Base-by-base conservation (phyloP, 805 yeast genomes). In the Naumovozyma baii region DNA sequence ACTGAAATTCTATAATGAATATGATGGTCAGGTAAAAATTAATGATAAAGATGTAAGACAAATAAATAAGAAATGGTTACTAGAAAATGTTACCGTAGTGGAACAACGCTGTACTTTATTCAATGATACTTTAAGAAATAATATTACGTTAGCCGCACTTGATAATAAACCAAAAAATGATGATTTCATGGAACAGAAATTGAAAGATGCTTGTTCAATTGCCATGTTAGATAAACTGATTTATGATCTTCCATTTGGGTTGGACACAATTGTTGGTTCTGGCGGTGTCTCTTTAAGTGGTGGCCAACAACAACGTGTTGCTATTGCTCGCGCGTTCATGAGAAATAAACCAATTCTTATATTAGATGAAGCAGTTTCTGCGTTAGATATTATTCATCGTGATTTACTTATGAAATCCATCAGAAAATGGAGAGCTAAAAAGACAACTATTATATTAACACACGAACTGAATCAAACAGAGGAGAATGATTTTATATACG, bases 301-400 rank as follows among this genome's bases (percentile, higher is more conserved):
- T 3, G 99, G 99, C 0, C 96, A 92, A 57, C 74, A 70, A 40
- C 98, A 92, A 60, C 67, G 88, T 44, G 67, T 92, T 2, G 82
- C 90, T 0, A 52, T 92, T 20, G 96, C 97, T 0, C 69, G 96
- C 39, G 96, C 96, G 0, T 69, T 68, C 40, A 42, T 87, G 3
- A 68, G 85, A 45, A 72, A 92, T 51, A 61, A 94, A 0, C 84
- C 88, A 0, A 70, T 92, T 4, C 61, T 90, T 43, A 72, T 92
- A 2, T 63, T 88, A 19, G 99, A 92, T 62, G 99, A 92, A 56
- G 74, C 92, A 3, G 64, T 84, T 2, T 80, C 92, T 36, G 96
- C 96, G 0, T 61, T 92, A 40, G 96, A 92, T 55, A 55, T 62
- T 2, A 50, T 49, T 0, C 69, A 70, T 33, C 68, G 78, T 43